phyloP scores from a whole-genome alignment of 495 filamentous ascomycete genomes.

The Thermothielavioides terrestris region DNA sequence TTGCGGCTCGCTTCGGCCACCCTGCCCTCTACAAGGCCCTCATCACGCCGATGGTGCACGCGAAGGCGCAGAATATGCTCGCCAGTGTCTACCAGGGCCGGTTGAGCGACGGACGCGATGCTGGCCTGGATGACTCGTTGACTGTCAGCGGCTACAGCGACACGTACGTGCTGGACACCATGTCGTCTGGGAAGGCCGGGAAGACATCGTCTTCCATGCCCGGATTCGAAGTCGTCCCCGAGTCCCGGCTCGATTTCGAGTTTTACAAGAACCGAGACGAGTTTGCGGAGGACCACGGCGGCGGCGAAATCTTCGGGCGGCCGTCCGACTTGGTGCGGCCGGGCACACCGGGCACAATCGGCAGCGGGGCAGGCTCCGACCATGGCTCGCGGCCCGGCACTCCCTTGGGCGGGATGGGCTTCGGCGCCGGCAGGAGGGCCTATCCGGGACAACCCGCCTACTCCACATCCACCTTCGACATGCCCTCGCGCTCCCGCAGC shows the following conservation, averaged over 20 bases:
- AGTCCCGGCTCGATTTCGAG: slow-evolving; percentile 83
- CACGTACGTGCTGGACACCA: slow-evolving; percentile 63
- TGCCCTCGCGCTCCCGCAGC: slow-evolving; percentile 23
- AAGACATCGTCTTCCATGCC: slow-evolving; percentile 45
- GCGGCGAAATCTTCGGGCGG: slow-evolving; percentile 62
- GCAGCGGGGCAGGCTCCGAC: slow-evolving; percentile 25
- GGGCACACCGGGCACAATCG: slow-evolving; percentile 53
- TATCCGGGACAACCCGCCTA: slow-evolving; percentile 9
- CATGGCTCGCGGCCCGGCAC: slow-evolving; percentile 33
- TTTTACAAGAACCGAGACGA: slow-evolving; percentile 85
- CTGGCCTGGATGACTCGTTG: slow-evolving; percentile 46
- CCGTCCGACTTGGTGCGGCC: slow-evolving; percentile 59
- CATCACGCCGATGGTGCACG: slow-evolving; percentile 93
- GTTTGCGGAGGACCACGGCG: slow-evolving; percentile 80
- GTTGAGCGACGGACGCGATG: slow-evolving; percentile 46
- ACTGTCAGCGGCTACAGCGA: slow-evolving; percentile 62
- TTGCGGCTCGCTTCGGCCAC: slow-evolving; percentile 78
- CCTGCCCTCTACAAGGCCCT: slow-evolving; percentile 83
- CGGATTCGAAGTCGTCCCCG: slow-evolving; percentile 82
- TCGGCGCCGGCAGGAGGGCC: slow-evolving; percentile 10
- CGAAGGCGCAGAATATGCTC: slow-evolving; percentile 74
- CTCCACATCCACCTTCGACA: slow-evolving; percentile 12
- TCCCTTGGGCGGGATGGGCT: slow-evolving; percentile 33
- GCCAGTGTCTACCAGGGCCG: slow-evolving; percentile 74
- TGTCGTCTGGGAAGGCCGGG: slow-evolving; percentile 68